Base-by-base conservation (phyloP, 768 basidiomycete genomes). In the Leucosporidium creatinivorum region DNA sequence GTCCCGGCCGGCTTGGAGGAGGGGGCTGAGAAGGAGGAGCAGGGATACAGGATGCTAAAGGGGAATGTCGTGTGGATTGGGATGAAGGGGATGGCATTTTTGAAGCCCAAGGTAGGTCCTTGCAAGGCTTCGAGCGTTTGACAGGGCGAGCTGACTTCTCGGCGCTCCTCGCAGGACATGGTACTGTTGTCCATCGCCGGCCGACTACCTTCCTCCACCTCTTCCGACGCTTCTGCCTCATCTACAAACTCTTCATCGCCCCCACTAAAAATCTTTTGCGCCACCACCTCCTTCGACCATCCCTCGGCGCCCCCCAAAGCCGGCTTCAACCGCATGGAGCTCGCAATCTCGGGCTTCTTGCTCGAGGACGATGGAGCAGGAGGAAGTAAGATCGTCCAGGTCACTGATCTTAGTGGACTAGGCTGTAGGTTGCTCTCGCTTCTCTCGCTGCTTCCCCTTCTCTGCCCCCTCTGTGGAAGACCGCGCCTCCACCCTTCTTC, bases 11-110 rank as follows among this genome's bases (percentile, higher is more conserved):
- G n/a, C n/a, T 1, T 17, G 4, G 26, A 36, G 36, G 28, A 39
- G n/a, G 47, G 55, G 17, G 36, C 18, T 28, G 19, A 31, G 39
- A 10, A 63, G 61, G 4, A 49, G 67, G 47, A 51, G 52, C 55
- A 44, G 39, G 39, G 39, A 7, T 44, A 44, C 15, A 44, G 39
- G 39, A 44, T 44, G 39, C 15, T 44, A 13, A 44, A 13, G 15
- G 75, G 69, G 13, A 70, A 65, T 30, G 39, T 69, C 1, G 25
- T 51, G 33, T 70, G 70, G 49, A 61, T 75, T 47, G 68, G 67
- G 44, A 70, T 72, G 61, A 74, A 74, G 51, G 73, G 73, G 2
- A 74, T 75, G 71, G 66, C 72, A 19, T 44, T 70, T 9, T 63
- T 75, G 33, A 73, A 73, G 54, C 67, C 73, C 0, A 73, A 73